Evolutionary conservation across 2,329 filamentous ascomycete species (phyloP), one percentile per base, ranked within the genome.

Genomic region (Biscogniauxia mediterranea): DNA sequence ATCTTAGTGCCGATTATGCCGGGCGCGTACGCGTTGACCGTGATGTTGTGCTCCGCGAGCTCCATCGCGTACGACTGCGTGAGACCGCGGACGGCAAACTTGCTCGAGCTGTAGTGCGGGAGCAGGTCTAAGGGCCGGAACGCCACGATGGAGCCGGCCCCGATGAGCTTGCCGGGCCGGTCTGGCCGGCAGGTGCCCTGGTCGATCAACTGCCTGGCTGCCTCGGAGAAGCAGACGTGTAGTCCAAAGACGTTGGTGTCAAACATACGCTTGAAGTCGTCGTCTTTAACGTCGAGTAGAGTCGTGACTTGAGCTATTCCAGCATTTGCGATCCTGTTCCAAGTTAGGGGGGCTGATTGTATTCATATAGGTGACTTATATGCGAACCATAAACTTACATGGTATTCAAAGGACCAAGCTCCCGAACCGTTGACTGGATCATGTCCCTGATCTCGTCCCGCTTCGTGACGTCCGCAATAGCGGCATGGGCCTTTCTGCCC

Each of bases 61-160:
- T 89, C 87, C 80, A 88, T 85, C 0, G 88, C 87, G 64, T 88
- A 88, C 0, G 81, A 84, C 71, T 90, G 86, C 0, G 84, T 88
- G 56, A 91, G 75, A 0, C 87, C 87, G 3, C 88, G 79, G 1
- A 91, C 86, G 0, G 88, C 89, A 76, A 81, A 89, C 69, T 91
- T 91, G 17, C 81, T 81, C 3, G 86, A 83, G 20, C 79, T 83
- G 76, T 91, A 91, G 70, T 88, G 84, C 0, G 83, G 81, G 8
- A 89, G 76, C 53, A 87, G 70, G 0, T 81, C 74, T 54, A 88
- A 85, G 0, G 85, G 82, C 65, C 84, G 86, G 77, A 87, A 87
- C 0, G 81, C 85, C 0, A 84, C 85, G 55, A 90, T 75, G 6
- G 80, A 83, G 0, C 81, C 74, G 0, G 81, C 83, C 0, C 80